phyloP scores from a whole-genome alignment of 2,329 filamentous ascomycete species.

The Aspergillus clavatus region DNA sequence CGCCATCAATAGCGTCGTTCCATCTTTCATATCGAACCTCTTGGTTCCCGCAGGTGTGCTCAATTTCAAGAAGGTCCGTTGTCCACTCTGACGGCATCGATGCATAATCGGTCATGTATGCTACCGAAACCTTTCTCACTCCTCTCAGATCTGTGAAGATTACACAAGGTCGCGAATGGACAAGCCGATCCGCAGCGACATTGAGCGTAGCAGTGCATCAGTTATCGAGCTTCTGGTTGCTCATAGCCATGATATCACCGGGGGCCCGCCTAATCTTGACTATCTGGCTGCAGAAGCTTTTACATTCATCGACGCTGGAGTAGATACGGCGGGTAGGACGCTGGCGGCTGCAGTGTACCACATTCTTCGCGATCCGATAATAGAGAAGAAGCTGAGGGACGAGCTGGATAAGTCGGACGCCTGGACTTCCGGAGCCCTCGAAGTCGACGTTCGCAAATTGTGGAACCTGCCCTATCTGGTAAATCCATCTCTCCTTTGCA shows the following conservation, averaged over 20 bases:
- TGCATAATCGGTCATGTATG: no score
- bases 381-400: not conserved
- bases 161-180: constrained; percentile 1
- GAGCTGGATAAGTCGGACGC: not conserved
- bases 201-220: not conserved
- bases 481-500: not conserved
- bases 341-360: not conserved
- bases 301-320: not conserved
- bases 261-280: not conserved
- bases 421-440: not conserved
- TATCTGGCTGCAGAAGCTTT: not conserved
- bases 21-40: constrained; percentile 1
- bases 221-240: constrained; percentile 1
- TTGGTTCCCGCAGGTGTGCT: constrained; percentile 1
- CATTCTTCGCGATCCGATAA: not conserved
- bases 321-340: not conserved
- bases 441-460: not conserved
- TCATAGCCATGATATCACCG: not conserved
- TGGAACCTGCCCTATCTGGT: constrained; percentile 2
- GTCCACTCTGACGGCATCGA: no score
- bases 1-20: not conserved
- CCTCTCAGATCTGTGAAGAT: constrained; percentile 1
- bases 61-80: constrained; percentile 3
- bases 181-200: not conserved
- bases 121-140: not conserved